Conservation (phyloP, 306 rosid species). For the Lathyrus aphaca region DNA sequence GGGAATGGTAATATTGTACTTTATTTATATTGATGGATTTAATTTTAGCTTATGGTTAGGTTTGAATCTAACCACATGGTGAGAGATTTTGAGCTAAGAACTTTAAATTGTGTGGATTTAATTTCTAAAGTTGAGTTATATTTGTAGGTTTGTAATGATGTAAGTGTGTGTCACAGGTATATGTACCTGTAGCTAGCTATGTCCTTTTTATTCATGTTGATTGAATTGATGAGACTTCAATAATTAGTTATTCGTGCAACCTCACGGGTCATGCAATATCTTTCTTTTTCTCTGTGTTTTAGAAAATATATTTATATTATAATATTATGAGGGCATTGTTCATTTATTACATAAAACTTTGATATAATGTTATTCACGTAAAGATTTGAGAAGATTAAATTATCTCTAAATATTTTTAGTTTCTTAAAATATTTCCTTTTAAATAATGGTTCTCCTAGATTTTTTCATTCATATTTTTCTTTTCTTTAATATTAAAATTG, state of each 20-base stretch:
- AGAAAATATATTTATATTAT: background rate
- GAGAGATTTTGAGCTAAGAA: constrained; percentile 30
- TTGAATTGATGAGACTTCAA: constrained; percentile 33
- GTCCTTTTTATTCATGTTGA: constrained; percentile 37
- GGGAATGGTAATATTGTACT: constrained; percentile 12
- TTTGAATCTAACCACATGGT: constrained; percentile 23
- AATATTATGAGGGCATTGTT: too few species aligned
- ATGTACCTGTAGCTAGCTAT: constrained; percentile 30
- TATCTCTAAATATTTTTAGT: too few species aligned
- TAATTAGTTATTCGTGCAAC: constrained; percentile 11
- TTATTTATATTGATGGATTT: background rate
- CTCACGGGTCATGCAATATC: constrained; percentile 49
- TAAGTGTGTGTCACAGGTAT: constrained; percentile 41
- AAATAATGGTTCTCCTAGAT: too few species aligned
- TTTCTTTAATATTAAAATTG: too few species aligned
- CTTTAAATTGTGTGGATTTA: constrained; percentile 2
- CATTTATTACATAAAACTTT: too few species aligned
- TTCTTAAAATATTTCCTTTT: too few species aligned
- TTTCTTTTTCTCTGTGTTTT: background rate
- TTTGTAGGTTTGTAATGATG: constrained; percentile 33
- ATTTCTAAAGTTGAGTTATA: background rate
- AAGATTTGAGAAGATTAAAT: too few species aligned
- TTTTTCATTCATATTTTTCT: too few species aligned
- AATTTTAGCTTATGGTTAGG: constrained; percentile 34
- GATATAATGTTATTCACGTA: too few species aligned